Evolutionary conservation across 2,329 filamentous ascomycete genomes (phyloP), one percentile per base, ranked within the genome.

Genomic region (Cadophora sp.): DNA sequence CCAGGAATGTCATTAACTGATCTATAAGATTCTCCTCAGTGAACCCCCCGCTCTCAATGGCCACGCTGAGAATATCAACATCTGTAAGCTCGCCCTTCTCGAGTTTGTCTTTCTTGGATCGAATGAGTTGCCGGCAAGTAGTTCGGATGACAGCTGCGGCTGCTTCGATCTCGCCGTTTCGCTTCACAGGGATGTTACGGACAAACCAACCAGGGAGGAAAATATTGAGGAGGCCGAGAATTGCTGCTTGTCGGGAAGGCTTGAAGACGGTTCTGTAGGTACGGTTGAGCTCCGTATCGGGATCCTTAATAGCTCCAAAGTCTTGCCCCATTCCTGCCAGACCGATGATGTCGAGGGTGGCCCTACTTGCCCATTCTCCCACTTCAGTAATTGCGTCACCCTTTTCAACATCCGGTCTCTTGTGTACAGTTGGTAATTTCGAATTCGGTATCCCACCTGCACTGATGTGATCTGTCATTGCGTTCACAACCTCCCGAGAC

Each of bases 1-100:
- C 91, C 5, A 96, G 85, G 81, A 96, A 96, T 0, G 92, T 96
- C 92, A 96, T 96, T 76, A 96, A 86, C 79, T 97, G 93, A 77
- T 96, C 91, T 43, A 93, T 87, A n/a, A 97, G 85, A 68, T 93
- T 88, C 59, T 93, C 91, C 69, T 96, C 92, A 14, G 81, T 85
- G 79, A 96, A 96, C 6, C 83, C 87, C 56, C 91, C 91, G 47
- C 89, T 93, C 76, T 90, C 86, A 58, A 97, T 82, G 18, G 93
- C 93, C 0, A 95, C 91, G 0, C 90, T 93, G 41, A 97, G 82
- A 66, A 97, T 96, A 77, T 97, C 93, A 8, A 87, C 78, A 55
- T 89, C 88, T 0, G 79, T 80, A 27, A 79, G 78, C 67, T 85
- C 81, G 67, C 84, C 82, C 67, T 81, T 80, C 43, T 81, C 78